Base-by-base conservation (phyloP, 768 basidiomycete genomes). In the Rhodosporidiobolus odoratus region DNA sequence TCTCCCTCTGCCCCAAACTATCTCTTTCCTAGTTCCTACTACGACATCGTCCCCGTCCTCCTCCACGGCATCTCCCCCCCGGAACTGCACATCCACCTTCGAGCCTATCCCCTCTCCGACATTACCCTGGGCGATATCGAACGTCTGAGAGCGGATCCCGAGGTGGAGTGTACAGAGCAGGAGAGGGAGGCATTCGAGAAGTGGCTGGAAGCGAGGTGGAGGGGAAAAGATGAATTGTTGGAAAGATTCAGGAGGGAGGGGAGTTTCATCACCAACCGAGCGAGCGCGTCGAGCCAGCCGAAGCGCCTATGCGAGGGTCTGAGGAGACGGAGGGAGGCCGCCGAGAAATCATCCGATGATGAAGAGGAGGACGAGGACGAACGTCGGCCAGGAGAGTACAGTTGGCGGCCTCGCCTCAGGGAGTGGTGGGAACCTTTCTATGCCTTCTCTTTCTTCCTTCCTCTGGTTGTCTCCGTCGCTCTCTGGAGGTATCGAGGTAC, bases 21-120 rank as follows among this genome's bases (percentile, higher is more conserved):
- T 25, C 47, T 17, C 9, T 60, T 9, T 25, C 62, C 8, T 47
- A 38, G 35, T 65, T 58, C 45, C 25, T 77, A 74, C 79, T 97
- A 96, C 79, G 92, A 90, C 52, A 81, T 97, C 50, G 86, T 89
- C 38, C 94, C 93, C 17, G 87, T 96, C 69, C 95, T 95, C 81
- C 83, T 88, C 70, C 83, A 88, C 73, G 84, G 87, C 12, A 81
- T 92, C 4, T 85, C 93, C 5, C 93, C 95, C 1, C 93, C 94
- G 0, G 81, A 83, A 15, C 84, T 98, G 58, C 90, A 94, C 80
- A 84, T 96, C 77, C 94, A 97, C 79, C 79, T 98, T 48, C 86
- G 91, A 57, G 81, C 88, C 73, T 91, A 90, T 78, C 82, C 89
- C 70, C 88, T 94, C n/a, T 80, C 66, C 10, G 53, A 59, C n/a